Base-by-base conservation (phyloP, 2,329 filamentous ascomycete species). In the Botrytis aclada region DNA sequence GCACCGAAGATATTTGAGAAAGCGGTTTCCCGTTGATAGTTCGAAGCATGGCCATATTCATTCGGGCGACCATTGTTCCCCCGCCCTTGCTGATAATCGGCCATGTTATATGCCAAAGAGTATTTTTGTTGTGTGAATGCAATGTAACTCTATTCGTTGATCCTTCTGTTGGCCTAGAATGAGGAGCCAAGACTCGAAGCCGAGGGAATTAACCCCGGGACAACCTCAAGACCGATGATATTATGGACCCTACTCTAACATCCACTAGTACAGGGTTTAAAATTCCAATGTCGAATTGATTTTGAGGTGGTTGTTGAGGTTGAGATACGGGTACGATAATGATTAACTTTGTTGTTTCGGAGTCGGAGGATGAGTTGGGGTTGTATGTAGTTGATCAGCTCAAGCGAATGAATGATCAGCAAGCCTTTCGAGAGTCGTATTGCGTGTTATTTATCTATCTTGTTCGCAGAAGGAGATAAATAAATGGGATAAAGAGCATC, bases 1-100 rank as follows among this genome's bases (percentile, higher is more conserved):
- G 90, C 90, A 78, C 95, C 96, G 82, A 98, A 99, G 81, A 98
- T 98, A 84, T 95, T 95, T 77, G 93, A 94, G 83, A 97, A 99
- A 77, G 95, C 96, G 78, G 94, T 93, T 88, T 99, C 95, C 84
- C 96, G 92, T 84, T 96, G 93, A 80, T 86, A 86, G 80, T 87
- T 86, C 76, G 85, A 84, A 71, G 84, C 80, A 86, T 83, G 77
- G 77, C 85, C 80, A 75, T 81, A 81, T 58, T 80, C 79, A 76
- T 78, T 81, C 70, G 80, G 81, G 75, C 77, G 80, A 67, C 75
- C 85, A 82, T 81, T 87, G 84, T 82, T 89, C 86, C 80, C 87
- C 81, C 89, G 86, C 78, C 88, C 87, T 80, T 90, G 89, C 77
- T 90, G 88, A 77, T 82, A 81, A 81, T 91, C 89, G 81, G 90